A percentile compares a stretch with the other conserved stretches of the same genome.
These are phyloP conservation scores for Wickerhamiella spandovensis DNA, from an alignment of 805 yeast species.

Conservation along the genomic window DNA sequence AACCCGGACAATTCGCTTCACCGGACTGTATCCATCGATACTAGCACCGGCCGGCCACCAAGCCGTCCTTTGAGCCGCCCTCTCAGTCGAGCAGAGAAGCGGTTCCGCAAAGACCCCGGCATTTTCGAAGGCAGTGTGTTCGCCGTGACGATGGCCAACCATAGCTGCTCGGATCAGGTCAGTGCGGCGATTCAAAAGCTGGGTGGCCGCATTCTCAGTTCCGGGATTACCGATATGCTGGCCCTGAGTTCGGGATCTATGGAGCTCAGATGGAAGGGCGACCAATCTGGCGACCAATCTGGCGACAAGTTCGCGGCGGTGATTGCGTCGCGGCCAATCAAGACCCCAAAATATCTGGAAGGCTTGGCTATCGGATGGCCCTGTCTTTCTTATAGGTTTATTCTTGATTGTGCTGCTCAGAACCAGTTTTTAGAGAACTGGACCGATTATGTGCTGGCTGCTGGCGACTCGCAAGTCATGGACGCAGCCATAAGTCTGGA, in stretches of 20 bases:
- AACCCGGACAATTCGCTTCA: background rate
- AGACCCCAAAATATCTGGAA: constrained; percentile 69
- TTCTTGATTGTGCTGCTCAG: constrained; percentile 35
- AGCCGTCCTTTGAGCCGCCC: background rate
- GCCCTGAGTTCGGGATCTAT: background rate
- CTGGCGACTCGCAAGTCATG: constrained; percentile 49
- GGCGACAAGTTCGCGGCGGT: constrained; percentile 47
- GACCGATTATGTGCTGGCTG: constrained; percentile 48
- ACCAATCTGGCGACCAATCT: no score
- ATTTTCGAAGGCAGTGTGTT: constrained; percentile 3
- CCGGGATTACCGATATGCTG: background rate
- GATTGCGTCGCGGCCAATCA: constrained; percentile 40
- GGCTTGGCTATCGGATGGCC: constrained; percentile 82
- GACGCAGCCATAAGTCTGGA: constrained; percentile 19
- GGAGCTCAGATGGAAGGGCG: background rate
- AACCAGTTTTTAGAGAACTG: constrained; percentile 27
- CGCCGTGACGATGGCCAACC: background rate
- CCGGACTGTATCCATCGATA: background rate
- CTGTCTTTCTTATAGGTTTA: constrained; percentile 43
- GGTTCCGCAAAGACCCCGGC: background rate
- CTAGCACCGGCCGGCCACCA: background rate
- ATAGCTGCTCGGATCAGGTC: background rate
- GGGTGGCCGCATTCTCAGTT: background rate
- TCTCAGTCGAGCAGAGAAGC: background rate
- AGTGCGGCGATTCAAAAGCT: background rate